Evolutionary conservation across 2,329 filamentous ascomycete genomes (phyloP).

Genomic region (Rutstroemia sp.): DNA sequence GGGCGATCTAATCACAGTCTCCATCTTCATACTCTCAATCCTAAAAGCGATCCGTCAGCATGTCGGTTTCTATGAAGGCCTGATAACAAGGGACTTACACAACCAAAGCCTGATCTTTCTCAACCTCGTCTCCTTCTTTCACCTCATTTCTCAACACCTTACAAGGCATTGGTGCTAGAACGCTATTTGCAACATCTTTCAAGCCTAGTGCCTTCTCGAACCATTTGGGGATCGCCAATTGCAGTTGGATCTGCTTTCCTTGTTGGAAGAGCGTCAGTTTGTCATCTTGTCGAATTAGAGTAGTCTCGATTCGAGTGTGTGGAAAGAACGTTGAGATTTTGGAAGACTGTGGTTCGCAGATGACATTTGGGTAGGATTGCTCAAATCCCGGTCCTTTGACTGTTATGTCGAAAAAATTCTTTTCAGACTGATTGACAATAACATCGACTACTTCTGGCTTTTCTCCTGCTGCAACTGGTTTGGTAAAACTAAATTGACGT

Average conservation of each 20-base stretch:
- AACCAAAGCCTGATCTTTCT: conserved; percentile 79
- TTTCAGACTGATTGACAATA: conserved; percentile 24
- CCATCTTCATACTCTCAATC: conserved; percentile 88
- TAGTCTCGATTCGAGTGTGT: conserved; percentile 70
- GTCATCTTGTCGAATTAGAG: conserved; percentile 57
- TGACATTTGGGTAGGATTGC: conserved; percentile 31
- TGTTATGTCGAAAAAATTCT: conserved; percentile 33
- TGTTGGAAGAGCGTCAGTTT: conserved; percentile 72
- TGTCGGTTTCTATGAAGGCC: neutral
- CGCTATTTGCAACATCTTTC: conserved; percentile 73
- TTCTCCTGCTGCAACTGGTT: conserved; percentile 2
- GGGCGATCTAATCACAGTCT: conserved; percentile 73
- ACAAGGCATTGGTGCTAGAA: conserved; percentile 93
- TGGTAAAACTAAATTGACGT: conserved; percentile 24
- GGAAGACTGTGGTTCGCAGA: conserved; percentile 41
- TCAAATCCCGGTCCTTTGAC: conserved; percentile 41
- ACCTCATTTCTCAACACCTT: conserved; percentile 91
- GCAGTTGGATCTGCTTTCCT: conserved; percentile 51
- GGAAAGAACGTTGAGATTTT: conserved; percentile 71
- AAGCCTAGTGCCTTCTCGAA: conserved; percentile 79
- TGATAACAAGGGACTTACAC: conserved; percentile 48
- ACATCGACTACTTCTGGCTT: conserved; percentile 18
- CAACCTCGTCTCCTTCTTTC: conserved; percentile 69
- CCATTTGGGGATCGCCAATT: conserved; percentile 63
- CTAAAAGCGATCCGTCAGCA: conserved; percentile 33